Conservation (phyloP, 306 rosid genomes). For the Begonia peltatifolia region DNA sequence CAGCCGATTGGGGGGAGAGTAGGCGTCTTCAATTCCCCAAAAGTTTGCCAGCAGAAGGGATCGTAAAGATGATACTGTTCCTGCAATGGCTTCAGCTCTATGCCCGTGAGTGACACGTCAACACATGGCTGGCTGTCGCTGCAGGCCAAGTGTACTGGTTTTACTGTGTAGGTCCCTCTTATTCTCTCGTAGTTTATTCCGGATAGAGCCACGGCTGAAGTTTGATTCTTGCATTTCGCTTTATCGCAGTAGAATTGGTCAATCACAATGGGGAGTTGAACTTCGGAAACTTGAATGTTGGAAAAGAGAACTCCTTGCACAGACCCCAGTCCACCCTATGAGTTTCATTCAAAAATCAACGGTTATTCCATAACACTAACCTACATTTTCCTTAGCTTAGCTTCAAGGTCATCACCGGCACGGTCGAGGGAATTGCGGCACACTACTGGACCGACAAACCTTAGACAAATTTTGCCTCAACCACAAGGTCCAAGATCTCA, state of each 20-base stretch:
- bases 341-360: not conserved
- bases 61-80: constrained; percentile 57
- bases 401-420: too few species aligned
- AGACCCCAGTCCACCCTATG: constrained; percentile 92
- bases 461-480: too few species aligned
- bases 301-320: constrained; percentile 84
- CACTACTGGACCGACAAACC: too few species aligned
- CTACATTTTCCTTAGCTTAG: too few species aligned
- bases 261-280: constrained; percentile 78
- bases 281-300: constrained; percentile 75
- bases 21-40: constrained; percentile 68
- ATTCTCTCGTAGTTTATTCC: constrained; percentile 90
- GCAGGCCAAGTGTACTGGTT: constrained; percentile 87
- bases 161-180: constrained; percentile 75
- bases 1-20: constrained; percentile 78
- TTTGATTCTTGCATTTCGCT: constrained; percentile 54
- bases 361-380: too few species aligned
- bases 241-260: constrained; percentile 95
- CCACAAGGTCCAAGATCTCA: too few species aligned
- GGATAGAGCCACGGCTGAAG: constrained; percentile 69
- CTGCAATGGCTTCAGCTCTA: constrained; percentile 66
- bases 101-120: constrained; percentile 63
- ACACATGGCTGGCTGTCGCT: constrained; percentile 84
- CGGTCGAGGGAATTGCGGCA: too few species aligned
- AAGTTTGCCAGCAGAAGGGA: constrained; percentile 93